Evolutionary conservation across 345 rosid genomes (phyloP), one percentile per base, ranked within the genome.

Genomic region (Eucalyptus victrix): DNA sequence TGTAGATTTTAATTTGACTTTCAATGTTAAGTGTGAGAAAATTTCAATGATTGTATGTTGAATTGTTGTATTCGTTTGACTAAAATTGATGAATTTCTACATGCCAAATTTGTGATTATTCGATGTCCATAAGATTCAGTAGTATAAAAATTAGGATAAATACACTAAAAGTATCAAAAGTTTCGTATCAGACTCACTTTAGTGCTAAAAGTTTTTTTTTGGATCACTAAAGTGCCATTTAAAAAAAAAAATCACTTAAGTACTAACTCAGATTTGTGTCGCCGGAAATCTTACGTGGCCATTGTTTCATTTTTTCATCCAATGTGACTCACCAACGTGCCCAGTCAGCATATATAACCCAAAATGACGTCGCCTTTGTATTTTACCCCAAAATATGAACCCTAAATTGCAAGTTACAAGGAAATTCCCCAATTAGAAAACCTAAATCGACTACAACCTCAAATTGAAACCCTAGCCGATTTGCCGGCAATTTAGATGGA

Each of bases 141-240:
- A 24, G 30, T 56, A 53, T 53, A 53, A 53, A 53, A 19, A 53
- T 53, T 53, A 53, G 10, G 26, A 53, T 53, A 53, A 53, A 2
- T 53, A 8, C 5, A 53, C 24, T 53, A 53, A 53, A 53, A 21
- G 11, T 21, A 24, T 56, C 62, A 56, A 56, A 56, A 56, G 62
- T 56, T 24, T 24, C 14, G 0, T 24, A 10, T 56, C 1, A 3
- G 1, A 3, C 1, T 56, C 9, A 56, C 62, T 56, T 56, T 24
- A 24, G 1, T 24, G 2, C 30, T 24, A 56, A 24, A 24, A 2
- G 2, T 19, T 53, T 23, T 24, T 54, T 23, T 56, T 56, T 56
- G 6, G 3, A 56, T 56, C 62, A 24, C 62, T 56, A 9, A 24
- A 56, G 13, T 56, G n/a, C n/a, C n/a, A n/a, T n/a, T n/a, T n/a